Evolutionary conservation across 2,329 filamentous ascomycete genomes (phyloP).

Genomic region (Fusarium nodosum): DNA sequence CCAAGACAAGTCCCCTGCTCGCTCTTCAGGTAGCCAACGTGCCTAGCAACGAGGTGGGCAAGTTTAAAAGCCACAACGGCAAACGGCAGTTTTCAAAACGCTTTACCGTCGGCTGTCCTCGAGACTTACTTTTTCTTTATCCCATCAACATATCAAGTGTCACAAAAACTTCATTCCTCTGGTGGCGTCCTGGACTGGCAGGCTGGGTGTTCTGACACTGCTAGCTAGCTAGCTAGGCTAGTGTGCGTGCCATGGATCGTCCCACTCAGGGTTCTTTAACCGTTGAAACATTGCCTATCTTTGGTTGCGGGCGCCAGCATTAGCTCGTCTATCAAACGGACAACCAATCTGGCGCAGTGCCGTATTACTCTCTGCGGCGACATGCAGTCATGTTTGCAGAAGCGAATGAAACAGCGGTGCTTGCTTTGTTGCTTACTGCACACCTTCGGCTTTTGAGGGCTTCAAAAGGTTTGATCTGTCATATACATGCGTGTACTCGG

Average conservation of each 20-base stretch:
- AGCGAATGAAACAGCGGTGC: constrained; percentile 3
- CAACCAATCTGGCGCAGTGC: constrained; percentile 26
- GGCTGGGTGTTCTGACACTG: background rate
- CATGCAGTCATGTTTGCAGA: constrained; percentile 36
- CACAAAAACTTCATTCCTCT: background rate
- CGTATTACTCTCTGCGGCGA: constrained; percentile 21
- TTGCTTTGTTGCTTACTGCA: constrained; percentile 19
- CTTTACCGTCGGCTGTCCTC: constrained; percentile 2
- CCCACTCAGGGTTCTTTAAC: constrained; percentile 15
- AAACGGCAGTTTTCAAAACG: constrained; percentile 31
- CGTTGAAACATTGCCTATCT: constrained; percentile 18
- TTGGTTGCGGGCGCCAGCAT: constrained; percentile 34
- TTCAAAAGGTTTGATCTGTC: constrained; percentile 18
- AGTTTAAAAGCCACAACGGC: constrained; percentile 37
- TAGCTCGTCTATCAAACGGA: constrained; percentile 18
- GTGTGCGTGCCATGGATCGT: constrained; percentile 2
- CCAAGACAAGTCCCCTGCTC: constrained; percentile 14
- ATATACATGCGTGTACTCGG: constrained; percentile 14
- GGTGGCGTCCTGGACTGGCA: background rate
- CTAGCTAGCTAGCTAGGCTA: no score
- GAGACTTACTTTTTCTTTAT: background rate
- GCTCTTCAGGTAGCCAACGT: constrained; percentile 32
- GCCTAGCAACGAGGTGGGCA: constrained; percentile 28
- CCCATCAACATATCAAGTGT: background rate
- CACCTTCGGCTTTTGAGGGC: constrained; percentile 9